Percentiles rank a stretch among this genome's conserved stretches.
Conservation (phyloP, 331 rosid species). For the Telfairia occidentalis region DNA sequence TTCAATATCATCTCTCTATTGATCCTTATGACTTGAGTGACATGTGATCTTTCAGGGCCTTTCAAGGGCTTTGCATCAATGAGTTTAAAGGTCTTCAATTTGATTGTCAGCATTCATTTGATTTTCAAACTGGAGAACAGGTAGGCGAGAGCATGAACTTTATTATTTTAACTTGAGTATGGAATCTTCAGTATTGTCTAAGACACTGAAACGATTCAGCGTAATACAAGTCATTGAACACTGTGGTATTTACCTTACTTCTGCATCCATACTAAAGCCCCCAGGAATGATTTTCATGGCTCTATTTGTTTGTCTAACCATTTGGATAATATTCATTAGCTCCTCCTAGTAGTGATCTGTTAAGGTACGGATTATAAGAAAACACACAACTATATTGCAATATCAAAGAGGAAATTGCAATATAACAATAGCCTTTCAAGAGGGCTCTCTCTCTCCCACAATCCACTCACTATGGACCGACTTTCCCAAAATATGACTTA, state of each 20-base stretch:
- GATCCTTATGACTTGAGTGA: slow-evolving; percentile 3
- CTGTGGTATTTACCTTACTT: not conserved
- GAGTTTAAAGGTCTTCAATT: slow-evolving; percentile 81
- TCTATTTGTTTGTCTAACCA: not conserved
- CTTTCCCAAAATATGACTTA: too few relatives aligned
- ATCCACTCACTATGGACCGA: too few relatives aligned
- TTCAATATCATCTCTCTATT: not conserved
- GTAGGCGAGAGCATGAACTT: slow-evolving; percentile 32
- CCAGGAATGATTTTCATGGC: not conserved
- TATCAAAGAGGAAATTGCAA: too few relatives aligned
- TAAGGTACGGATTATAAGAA: too few relatives aligned
- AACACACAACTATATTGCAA: too few relatives aligned
- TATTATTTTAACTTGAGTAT: not conserved
- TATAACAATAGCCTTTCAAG: too few relatives aligned
- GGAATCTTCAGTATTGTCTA: not conserved
- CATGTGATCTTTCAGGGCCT: slow-evolving; percentile 65
- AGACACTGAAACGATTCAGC: not conserved
- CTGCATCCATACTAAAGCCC: not conserved
- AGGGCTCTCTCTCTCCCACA: too few relatives aligned
- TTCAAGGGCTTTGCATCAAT: slow-evolving; percentile 87
- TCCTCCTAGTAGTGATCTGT: not conserved
- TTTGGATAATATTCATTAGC: not conserved
- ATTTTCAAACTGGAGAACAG: slow-evolving; percentile 85
- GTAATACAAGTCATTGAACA: not conserved
- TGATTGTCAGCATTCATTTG: slow-evolving; percentile 72